Evolutionary conservation across 139 green algal genomes (phyloP).

Genomic region (Chlorella sp.): DNA sequence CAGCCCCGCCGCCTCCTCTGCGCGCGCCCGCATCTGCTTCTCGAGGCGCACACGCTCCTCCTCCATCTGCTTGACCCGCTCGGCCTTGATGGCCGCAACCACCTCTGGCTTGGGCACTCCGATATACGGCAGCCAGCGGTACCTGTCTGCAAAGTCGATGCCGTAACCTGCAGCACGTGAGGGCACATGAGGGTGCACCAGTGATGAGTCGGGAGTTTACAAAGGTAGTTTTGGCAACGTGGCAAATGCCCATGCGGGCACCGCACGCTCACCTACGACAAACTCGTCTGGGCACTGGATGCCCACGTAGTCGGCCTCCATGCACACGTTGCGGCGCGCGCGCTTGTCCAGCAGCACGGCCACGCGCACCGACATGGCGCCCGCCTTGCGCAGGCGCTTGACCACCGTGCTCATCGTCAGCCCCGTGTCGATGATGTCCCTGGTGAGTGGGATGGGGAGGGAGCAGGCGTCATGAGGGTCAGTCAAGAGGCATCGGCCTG

Average conservation of each 20-base stretch:
- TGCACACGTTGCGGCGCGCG: slow-evolving; percentile 21
- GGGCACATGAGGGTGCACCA: no score
- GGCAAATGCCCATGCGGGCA: no score
- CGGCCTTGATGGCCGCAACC: not conserved
- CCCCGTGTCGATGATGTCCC: slow-evolving; percentile 55
- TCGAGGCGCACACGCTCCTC: not conserved
- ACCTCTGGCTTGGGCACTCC: slow-evolving; percentile 36
- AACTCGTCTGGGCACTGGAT: slow-evolving; percentile 43
- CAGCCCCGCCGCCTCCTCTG: no score
- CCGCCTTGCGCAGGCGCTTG: slow-evolving; percentile 1
- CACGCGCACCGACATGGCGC: slow-evolving; percentile 12
- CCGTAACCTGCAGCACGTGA: slow-evolving; percentile 51
- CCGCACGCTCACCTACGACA: slow-evolving; percentile 33
- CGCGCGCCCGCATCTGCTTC: no score
- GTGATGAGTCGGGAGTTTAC: no score
- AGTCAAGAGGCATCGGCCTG: no score
- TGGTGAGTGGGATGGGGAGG: not conserved
- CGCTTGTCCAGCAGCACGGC: slow-evolving; percentile 33
- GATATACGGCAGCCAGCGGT: slow-evolving; percentile 48
- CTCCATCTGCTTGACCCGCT: not conserved
- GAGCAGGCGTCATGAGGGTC: not conserved
- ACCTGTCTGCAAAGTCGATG: slow-evolving; percentile 52
- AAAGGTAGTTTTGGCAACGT: no score
- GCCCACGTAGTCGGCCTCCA: slow-evolving; percentile 17
- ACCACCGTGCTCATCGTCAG: slow-evolving; percentile 22